Percentiles rank a stretch among this genome's conserved stretches.
phyloP scores from a whole-genome alignment of 2,329 filamentous ascomycete species.

The Ploettnerulaceae sp. region DNA sequence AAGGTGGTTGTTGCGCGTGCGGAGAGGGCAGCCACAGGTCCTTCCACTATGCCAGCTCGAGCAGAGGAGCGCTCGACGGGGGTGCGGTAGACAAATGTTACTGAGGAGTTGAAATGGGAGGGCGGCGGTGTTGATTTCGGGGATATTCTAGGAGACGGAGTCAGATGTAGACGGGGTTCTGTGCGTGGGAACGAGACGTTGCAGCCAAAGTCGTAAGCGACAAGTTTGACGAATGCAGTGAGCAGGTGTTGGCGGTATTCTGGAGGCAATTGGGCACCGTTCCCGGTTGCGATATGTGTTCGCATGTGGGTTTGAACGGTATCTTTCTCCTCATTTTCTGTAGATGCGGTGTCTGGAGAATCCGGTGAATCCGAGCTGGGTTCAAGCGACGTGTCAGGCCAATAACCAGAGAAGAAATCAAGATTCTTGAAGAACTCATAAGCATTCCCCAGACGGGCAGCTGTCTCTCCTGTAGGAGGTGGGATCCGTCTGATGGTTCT shows the following conservation, averaged over 20 bases:
- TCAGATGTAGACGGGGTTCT: conserved; percentile 55
- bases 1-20: conserved; percentile 53
- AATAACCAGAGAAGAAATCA: conserved; percentile 53
- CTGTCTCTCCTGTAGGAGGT: conserved; percentile 47
- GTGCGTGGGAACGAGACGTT: conserved; percentile 51
- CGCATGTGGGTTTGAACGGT: conserved; percentile 19
- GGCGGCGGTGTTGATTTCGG: conserved; percentile 15
- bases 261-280: conserved; percentile 52
- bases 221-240: conserved; percentile 56
- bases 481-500: conserved; percentile 56
- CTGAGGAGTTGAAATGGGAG: conserved; percentile 53
- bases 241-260: conserved; percentile 54
- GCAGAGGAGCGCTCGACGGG: conserved; percentile 56
- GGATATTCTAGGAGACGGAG: conserved; percentile 19
- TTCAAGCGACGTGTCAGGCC: conserved; percentile 54
- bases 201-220: conserved; percentile 62
- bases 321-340: conserved; percentile 17
- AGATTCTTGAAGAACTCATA: conserved; percentile 63
- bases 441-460: conserved; percentile 54
- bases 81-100: conserved; percentile 55
- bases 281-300: conserved; percentile 39
- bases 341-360: background rate
- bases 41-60: conserved; percentile 54
- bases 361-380: conserved; percentile 9
- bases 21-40: conserved; percentile 57